Percentiles rank a stretch among this genome's conserved stretches.
Conservation (phyloP, 345 rosid species). For the Salix suchowensis region DNA sequence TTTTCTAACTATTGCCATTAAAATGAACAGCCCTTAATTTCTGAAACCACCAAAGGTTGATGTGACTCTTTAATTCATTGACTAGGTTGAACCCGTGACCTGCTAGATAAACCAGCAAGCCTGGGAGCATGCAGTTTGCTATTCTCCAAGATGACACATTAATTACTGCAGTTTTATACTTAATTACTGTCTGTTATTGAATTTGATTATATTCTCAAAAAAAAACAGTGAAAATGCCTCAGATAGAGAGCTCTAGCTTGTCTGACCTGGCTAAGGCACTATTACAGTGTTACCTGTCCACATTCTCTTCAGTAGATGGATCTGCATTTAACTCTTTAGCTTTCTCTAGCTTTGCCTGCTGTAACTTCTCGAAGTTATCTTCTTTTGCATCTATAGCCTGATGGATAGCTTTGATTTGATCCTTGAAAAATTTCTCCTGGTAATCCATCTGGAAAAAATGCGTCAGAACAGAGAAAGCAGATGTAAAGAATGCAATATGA, state of each 20-base stretch:
- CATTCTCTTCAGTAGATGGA: neutral
- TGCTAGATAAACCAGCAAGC: too few relatives aligned
- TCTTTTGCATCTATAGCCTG: slow-evolving; percentile 4
- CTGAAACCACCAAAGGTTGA: too few relatives aligned
- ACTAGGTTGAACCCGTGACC: too few relatives aligned
- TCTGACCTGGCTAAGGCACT: neutral
- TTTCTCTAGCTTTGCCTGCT: slow-evolving; percentile 3
- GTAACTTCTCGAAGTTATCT: slow-evolving; percentile 9
- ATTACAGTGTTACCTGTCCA: slow-evolving; percentile 6
- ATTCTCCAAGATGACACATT: too few relatives aligned
- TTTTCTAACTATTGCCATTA: neutral
- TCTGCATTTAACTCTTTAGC: neutral
- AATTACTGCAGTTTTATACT: too few relatives aligned
- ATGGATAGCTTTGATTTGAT: slow-evolving; percentile 5
- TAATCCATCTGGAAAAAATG: slow-evolving; percentile 10
- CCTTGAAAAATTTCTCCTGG: slow-evolving; percentile 5
- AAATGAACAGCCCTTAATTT: neutral
- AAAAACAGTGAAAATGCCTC: neutral
- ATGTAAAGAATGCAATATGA: neutral
- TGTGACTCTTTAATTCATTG: too few relatives aligned
- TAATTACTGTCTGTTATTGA: too few relatives aligned
- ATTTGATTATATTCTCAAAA: neutral
- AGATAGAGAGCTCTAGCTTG: neutral
- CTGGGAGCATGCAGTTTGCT: too few relatives aligned
- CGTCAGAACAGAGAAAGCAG: neutral